Evolutionary conservation across 148 eudicot species (phyloP).

Genomic region (Vaccinium myrtillus): DNA sequence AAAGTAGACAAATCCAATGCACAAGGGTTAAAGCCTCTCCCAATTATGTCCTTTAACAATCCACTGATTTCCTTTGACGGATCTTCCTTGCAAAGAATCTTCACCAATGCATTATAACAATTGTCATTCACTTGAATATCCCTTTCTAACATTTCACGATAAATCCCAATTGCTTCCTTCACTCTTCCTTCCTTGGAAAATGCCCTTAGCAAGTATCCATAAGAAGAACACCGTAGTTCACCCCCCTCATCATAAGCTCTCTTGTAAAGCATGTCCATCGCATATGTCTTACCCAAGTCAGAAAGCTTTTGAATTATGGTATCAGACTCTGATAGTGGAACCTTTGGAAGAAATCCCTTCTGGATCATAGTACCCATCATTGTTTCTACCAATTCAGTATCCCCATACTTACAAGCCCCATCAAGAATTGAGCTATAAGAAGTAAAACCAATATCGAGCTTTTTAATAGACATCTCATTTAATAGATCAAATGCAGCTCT

Average conservation of each 20-base stretch:
- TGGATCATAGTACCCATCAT: constrained; percentile 45
- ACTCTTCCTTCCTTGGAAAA: too few relatives aligned
- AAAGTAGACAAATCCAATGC: constrained; percentile 40
- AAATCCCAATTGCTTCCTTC: too few relatives aligned
- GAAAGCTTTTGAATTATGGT: constrained; percentile 54
- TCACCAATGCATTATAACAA: constrained; percentile 44
- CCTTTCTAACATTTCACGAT: too few relatives aligned
- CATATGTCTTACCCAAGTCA: constrained; percentile 61
- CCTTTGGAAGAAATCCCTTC: constrained; percentile 39
- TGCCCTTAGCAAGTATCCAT: too few relatives aligned
- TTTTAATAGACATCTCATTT: constrained; percentile 41
- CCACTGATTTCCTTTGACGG: constrained; percentile 42
- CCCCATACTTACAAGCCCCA: constrained; percentile 60
- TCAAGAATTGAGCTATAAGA: constrained; percentile 72
- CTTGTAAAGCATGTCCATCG: constrained; percentile 53
- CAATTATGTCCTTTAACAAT: constrained; percentile 48
- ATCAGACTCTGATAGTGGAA: constrained; percentile 38
- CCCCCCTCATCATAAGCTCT: constrained; percentile 41
- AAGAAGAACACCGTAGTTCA: too few relatives aligned
- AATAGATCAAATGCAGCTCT: constrained; percentile 52
- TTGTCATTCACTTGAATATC: too few relatives aligned
- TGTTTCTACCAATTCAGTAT: constrained; percentile 37
- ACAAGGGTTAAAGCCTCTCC: constrained; percentile 44
- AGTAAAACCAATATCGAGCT: constrained; percentile 51
- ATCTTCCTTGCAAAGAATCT: constrained; percentile 47